A percentile compares a stretch with the other conserved stretches of the same genome.
Conservation (phyloP, 495 filamentous ascomycete species). For the Hypoxylon fragiforme region DNA sequence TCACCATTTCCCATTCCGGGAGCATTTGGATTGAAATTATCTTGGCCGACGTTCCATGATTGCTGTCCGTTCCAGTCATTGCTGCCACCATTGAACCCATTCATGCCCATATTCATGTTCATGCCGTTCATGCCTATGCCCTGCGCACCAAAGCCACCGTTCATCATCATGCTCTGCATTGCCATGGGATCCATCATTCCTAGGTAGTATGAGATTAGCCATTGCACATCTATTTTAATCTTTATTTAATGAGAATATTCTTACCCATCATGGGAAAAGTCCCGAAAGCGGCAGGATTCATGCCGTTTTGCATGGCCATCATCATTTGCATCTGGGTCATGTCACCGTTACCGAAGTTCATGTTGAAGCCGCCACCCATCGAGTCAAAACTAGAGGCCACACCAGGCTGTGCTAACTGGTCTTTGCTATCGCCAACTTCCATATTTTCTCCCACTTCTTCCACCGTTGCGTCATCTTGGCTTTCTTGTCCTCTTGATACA, state of each 20-base stretch:
- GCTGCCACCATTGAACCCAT: conserved; percentile 71
- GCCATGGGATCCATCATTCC: conserved; percentile 91
- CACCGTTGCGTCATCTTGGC: conserved; percentile 29
- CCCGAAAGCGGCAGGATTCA: conserved; percentile 63
- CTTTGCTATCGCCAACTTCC: conserved; percentile 38
- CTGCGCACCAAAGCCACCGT: conserved; percentile 73
- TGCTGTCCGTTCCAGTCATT: conserved; percentile 69
- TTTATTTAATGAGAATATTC: conserved; percentile 47
- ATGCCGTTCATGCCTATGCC: conserved; percentile 92
- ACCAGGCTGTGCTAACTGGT: conserved; percentile 38
- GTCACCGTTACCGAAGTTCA: conserved; percentile 67
- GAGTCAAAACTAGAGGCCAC: conserved; percentile 52
- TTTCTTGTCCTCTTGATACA: conserved; percentile 29
- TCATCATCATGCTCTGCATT: conserved; percentile 86
- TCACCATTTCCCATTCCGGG: conserved; percentile 74
- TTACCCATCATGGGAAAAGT: conserved; percentile 85
- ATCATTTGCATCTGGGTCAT: conserved; percentile 75
- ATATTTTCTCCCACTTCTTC: conserved; percentile 39
- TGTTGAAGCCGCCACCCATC: conserved; percentile 60
- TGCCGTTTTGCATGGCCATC: conserved; percentile 74
- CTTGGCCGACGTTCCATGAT: conserved; percentile 75
- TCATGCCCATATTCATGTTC: conserved; percentile 87
- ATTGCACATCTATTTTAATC: too few relatives aligned
- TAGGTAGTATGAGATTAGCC: too few relatives aligned
- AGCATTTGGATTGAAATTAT: conserved; percentile 75